Evolutionary conservation across 2,329 filamentous ascomycete species (phyloP), one percentile per base, ranked within the genome.

Genomic region (Cercospora berteroae): DNA sequence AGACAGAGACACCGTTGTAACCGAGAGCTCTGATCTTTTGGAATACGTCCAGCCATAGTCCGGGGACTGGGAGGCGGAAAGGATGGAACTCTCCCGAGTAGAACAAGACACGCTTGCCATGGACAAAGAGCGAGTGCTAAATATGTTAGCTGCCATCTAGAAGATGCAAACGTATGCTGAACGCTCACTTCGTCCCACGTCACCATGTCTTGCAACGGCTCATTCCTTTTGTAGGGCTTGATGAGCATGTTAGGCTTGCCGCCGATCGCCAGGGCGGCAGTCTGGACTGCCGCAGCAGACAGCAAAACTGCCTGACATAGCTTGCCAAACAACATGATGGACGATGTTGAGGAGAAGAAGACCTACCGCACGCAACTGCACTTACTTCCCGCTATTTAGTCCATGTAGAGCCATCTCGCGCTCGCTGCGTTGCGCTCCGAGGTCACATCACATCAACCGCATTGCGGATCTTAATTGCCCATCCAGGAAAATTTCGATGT

Each of bases 21-120:
- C 92, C 92, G 1, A 93, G 80, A 0, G 91, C 89, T 78, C 90
- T 93, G 77, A 94, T 87, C 79, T 96, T 96, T 74, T 95, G 89
- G 72, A 96, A 90, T 1, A 94, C 76, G 71, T 94, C 92, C 8
- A 91, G 82, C 82, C 89, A 89, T 4, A 90, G 81, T 58, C 82
- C 81, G 2, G 87, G 83, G 1, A 90, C 87, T 1, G 88, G 87
- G 0, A 90, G 79, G 71, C 86, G 81, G 76, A 84, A 93, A 0
- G 90, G 89, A 75, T 94, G 90, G 3, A 93, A 85, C 75, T 94
- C 91, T 44, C 88, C 91, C 50, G 87, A 89, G 77, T 90, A 93
- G 39, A 94, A 83, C 75, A 92, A 87, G 55, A 91, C 81, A 9
- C 90, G 85, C 74, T 93, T 86, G 9, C 90, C 90, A 68, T 85